Conservation (phyloP, 1,284 basidiomycete genomes). For the Sanghuangporus weigelae region DNA sequence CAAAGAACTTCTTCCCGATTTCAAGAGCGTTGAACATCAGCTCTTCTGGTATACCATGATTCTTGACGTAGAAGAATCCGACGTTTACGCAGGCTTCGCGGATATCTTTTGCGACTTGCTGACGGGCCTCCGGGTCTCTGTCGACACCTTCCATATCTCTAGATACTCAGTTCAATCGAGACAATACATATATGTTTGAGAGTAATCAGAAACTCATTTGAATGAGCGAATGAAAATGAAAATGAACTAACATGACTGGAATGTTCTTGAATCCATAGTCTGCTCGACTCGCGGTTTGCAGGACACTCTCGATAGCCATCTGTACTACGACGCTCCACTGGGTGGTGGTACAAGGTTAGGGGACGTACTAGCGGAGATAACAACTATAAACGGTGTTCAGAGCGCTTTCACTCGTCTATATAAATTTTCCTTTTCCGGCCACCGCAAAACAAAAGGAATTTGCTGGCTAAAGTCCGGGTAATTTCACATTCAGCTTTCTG, state of each 20-base stretch:
- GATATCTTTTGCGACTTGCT: slow-evolving; percentile 51
- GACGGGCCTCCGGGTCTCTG: slow-evolving; percentile 34
- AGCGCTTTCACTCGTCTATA: not conserved
- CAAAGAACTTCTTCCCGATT: slow-evolving; percentile 59
- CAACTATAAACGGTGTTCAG: not conserved
- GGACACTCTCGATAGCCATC: slow-evolving; percentile 16
- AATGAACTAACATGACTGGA: slow-evolving; percentile 31
- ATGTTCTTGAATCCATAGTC: slow-evolving; percentile 30
- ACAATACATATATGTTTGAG: too few species aligned
- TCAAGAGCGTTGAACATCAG: slow-evolving; percentile 42
- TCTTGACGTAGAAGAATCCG: slow-evolving; percentile 79
- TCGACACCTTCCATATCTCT: slow-evolving; percentile 53
- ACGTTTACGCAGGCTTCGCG: slow-evolving; percentile 67
- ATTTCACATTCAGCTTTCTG: too few species aligned
- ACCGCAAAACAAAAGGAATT: too few species aligned
- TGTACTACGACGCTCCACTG: not conserved
- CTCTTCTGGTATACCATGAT: slow-evolving; percentile 58
- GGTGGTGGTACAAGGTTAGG: not conserved
- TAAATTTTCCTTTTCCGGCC: not conserved
- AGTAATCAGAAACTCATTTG: too few species aligned
- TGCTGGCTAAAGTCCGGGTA: too few species aligned
- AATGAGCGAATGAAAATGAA: not conserved
- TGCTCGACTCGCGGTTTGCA: slow-evolving; percentile 25
- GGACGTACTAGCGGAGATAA: not conserved
- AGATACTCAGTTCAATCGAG: not conserved